Evolutionary conservation across 306 rosid genomes (phyloP), one percentile per base, ranked within the genome.

Genomic region (Gillenia trifoliata): DNA sequence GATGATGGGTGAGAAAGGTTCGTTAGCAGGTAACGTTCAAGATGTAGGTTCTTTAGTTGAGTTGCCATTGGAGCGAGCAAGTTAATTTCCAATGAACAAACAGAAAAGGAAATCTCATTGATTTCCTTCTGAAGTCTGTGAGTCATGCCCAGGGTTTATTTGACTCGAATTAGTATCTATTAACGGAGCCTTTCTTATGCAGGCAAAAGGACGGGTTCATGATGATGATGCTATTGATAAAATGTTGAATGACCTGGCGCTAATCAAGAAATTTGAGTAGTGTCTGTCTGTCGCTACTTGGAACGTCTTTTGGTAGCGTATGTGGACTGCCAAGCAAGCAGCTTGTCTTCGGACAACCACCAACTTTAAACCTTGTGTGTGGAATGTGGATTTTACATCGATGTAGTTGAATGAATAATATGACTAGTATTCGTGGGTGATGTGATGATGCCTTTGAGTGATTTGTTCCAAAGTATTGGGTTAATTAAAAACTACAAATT

Each of bases 151-250:
- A 26, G 2, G 64, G 9, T 25, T 71, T 11, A 31, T 15, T 25
- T 25, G 25, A 38, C 38, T 25, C 45, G 4, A 17, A 23, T 38
- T 71, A 25, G 2, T 69, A 57, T 55, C 29, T 9, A 43, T 8
- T 64, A 28, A 57, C 19, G 31, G 22, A 28, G 38, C 17, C 17
- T 41, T 26, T 70, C 23, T 49, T 71, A 7, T 82, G 78, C 90
- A 93, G 98, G 86, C 97, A 63, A 93, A 91, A 78, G 98, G 98
- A 71, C 85, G 98, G 33, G 89, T 86, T 28, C 96, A 91, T 40
- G 97, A 94, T 20, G 97, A 94, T 30, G 98, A 94, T 43, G 97
- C 96, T 16, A 94, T 94, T 13, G 96, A 94, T 87, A 94, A 91
- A 76, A 94, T 94, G 97, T 79, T 94, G 83, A 88, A 82, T 50